phyloP scores from a whole-genome alignment of 1,139 yeast species.

The Debaryomycetaceae sp. region DNA sequence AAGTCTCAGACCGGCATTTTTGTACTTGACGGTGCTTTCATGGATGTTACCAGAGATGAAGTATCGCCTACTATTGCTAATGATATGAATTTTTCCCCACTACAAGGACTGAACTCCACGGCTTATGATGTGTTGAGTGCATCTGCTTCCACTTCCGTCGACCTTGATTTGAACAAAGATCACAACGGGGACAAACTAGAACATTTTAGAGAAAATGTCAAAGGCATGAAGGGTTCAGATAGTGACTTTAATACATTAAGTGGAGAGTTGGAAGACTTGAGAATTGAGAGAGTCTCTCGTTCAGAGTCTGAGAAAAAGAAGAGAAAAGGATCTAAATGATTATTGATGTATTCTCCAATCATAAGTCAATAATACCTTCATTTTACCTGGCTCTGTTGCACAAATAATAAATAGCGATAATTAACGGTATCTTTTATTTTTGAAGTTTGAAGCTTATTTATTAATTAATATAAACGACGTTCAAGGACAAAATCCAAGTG shows the following conservation, averaged over 20 bases:
- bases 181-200: neutral
- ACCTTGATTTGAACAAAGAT: neutral
- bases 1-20: neutral
- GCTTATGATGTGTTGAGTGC: neutral
- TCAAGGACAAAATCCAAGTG: no score
- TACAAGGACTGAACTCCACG: neutral
- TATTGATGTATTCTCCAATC: no score
- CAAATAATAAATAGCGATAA: no score
- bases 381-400: no score
- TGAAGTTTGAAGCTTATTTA: no score
- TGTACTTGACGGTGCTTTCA: neutral
- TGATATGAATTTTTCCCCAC: neutral
- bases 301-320: neutral
- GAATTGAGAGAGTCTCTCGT: neutral
- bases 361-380: no score
- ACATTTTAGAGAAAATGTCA: neutral
- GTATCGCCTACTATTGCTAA: neutral
- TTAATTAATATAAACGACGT: no score
- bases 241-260: no score
- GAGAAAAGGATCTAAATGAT: neutral
- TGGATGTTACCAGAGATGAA: neutral
- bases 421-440: no score
- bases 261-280: neutral
- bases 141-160: neutral
- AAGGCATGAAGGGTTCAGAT: neutral